A percentile compares a stretch with the other conserved stretches of the same genome.
Conservation (phyloP, 1,284 basidiomycete genomes). For the Vanrija sp. region DNA sequence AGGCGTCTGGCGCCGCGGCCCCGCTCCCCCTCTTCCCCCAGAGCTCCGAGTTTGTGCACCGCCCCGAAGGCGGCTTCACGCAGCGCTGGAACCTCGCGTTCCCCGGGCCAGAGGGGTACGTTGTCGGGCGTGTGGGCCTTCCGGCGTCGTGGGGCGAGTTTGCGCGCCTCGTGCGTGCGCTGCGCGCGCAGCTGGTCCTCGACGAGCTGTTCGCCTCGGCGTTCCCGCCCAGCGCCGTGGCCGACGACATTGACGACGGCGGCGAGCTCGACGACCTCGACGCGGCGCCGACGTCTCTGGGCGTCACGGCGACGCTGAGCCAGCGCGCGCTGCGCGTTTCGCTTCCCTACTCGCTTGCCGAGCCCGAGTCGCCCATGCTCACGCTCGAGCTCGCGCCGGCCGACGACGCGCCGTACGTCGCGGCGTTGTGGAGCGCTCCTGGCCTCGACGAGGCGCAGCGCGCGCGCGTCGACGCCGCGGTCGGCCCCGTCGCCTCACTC, state of each 20-base stretch:
- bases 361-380: neutral
- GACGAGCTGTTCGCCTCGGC: constrained; percentile 24
- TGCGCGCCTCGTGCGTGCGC: constrained; percentile 11
- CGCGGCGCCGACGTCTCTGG: constrained; percentile 8
- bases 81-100: constrained; percentile 38
- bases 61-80: constrained; percentile 4
- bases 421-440: neutral
- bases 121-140: constrained; percentile 32
- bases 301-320: constrained; percentile 9
- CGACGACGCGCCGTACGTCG: constrained; percentile 2
- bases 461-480: neutral
- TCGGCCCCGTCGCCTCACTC: neutral
- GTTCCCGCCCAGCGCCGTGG: constrained; percentile 2
- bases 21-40: constrained; percentile 27
- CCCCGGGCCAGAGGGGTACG: constrained; percentile 36
- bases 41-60: constrained; percentile 25
- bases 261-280: constrained; percentile 6
- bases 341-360: neutral
- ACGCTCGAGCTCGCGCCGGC: constrained; percentile 4
- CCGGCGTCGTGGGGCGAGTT: constrained; percentile 15
- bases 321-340: constrained; percentile 4
- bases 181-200: constrained; percentile 30
- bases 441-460: neutral
- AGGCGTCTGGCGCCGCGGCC: neutral
- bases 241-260: constrained; percentile 5